These are phyloP conservation scores for Artomyces pyxidatus DNA, from an alignment of 768 basidiomycete species.

Conservation along the genomic window DNA sequence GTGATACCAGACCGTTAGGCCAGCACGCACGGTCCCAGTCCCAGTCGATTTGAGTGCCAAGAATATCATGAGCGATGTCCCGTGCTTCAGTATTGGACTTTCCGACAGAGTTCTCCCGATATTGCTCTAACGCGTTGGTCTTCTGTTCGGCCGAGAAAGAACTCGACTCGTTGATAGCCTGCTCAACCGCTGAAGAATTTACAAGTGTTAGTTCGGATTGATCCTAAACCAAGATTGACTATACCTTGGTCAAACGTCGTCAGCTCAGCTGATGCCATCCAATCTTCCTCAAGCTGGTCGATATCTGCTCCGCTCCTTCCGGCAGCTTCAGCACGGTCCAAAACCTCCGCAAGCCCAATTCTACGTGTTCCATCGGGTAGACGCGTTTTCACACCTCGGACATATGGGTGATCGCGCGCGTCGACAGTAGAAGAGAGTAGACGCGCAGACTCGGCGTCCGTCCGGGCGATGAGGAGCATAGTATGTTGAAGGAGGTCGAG, in stretches of 20 bases:
- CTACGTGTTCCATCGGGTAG: conserved; percentile 26
- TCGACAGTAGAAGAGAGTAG: conserved; percentile 83
- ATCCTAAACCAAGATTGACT: conserved; percentile 11
- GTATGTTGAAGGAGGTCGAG: conserved; percentile 84
- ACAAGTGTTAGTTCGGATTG: neutral
- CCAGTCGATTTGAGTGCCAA: conserved; percentile 72
- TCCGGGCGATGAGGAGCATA: conserved; percentile 85
- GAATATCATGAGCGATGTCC: conserved; percentile 61
- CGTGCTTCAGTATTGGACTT: conserved; percentile 71
- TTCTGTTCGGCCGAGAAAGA: conserved; percentile 38
- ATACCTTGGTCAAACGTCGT: conserved; percentile 84
- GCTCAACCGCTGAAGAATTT: conserved; percentile 42
- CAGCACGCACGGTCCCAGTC: conserved; percentile 73
- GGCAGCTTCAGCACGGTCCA: conserved; percentile 56
- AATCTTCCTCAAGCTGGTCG: conserved; percentile 65
- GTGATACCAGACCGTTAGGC: neutral
- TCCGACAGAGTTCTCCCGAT: conserved; percentile 46
- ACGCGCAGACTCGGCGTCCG: conserved; percentile 83
- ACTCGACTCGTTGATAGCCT: conserved; percentile 43
- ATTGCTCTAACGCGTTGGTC: conserved; percentile 46
- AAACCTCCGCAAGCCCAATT: conserved; percentile 56
- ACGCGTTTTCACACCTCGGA: conserved; percentile 51
- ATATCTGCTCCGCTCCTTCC: conserved; percentile 63
- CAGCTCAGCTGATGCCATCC: conserved; percentile 61
- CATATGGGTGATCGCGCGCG: conserved; percentile 71